A percentile compares a stretch with the other conserved stretches of the same genome.
Conservation (phyloP, 2,329 filamentous ascomycete genomes). For the Coleophoma crateriformis region DNA sequence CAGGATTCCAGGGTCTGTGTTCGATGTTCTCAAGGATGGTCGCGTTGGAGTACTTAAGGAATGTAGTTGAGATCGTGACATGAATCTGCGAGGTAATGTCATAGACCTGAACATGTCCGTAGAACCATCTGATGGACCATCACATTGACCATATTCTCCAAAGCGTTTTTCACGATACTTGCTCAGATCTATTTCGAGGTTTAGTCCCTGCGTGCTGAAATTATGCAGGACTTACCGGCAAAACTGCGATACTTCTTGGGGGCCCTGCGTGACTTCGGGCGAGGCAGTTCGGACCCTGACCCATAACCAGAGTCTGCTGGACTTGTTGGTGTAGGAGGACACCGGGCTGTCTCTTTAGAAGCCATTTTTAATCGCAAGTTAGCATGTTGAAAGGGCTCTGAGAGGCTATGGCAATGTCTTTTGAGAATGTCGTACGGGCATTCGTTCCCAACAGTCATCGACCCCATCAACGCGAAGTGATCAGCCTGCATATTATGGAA, state of each 20-base stretch:
- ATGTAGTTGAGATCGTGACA: constrained; percentile 1
- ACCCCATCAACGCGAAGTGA: too few relatives aligned
- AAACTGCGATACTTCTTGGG: not conserved
- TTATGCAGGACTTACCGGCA: not conserved
- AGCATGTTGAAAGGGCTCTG: too few relatives aligned
- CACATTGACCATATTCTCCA: not conserved
- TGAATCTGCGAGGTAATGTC: constrained; percentile 10
- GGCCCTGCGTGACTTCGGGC: too few relatives aligned
- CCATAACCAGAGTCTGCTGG: constrained; percentile 9
- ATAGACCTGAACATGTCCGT: not conserved
- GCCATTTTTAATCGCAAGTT: too few relatives aligned
- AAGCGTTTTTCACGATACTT: not conserved
- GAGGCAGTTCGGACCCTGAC: too few relatives aligned
- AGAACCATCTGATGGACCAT: not conserved
- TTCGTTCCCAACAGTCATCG: too few relatives aligned
- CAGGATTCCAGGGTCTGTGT: constrained; percentile 9
- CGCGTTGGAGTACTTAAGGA: constrained; percentile 8
- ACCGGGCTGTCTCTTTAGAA: too few relatives aligned
- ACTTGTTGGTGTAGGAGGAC: not conserved
- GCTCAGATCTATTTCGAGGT: not conserved
- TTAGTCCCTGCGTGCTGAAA: not conserved
- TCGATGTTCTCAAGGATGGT: constrained; percentile 13
- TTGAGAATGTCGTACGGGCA: too few relatives aligned
- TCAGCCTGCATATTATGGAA: too few relatives aligned
- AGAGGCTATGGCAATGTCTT: too few relatives aligned